Evolutionary conservation across 495 filamentous ascomycete species (phyloP).

Genomic region (Venustampulla echinocandica): DNA sequence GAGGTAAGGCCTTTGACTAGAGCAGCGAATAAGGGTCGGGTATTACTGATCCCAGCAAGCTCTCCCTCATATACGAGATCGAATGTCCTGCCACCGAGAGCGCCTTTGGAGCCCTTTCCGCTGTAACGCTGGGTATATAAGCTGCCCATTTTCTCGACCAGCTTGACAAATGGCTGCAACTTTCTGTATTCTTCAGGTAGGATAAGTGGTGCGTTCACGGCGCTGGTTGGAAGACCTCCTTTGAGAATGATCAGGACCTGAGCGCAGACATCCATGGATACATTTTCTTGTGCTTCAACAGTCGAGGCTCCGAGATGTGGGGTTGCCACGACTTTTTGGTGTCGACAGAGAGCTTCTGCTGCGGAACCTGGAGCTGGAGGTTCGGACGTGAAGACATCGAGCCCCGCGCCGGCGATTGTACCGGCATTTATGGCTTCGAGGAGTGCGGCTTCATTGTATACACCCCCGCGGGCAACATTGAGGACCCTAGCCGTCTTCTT

Average conservation of each 20-base stretch:
- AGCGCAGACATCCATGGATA: conserved; percentile 62
- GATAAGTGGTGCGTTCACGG: conserved; percentile 67
- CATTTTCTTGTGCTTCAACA: conserved; percentile 70
- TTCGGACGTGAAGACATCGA: conserved; percentile 69
- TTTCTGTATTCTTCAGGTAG: conserved; percentile 62
- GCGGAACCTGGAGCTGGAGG: conserved; percentile 46
- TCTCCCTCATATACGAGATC: conserved; percentile 62
- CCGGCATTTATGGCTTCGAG: conserved; percentile 56
- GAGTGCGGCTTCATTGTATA: conserved; percentile 63
- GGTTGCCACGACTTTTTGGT: conserved; percentile 58
- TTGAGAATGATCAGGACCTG: conserved; percentile 60
- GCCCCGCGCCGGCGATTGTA: conserved; percentile 59
- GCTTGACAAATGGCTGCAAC: conserved; percentile 57
- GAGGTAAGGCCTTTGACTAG: conserved; percentile 58
- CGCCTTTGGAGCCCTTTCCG: conserved; percentile 18
- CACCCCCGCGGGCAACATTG: conserved; percentile 67
- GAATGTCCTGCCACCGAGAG: conserved; percentile 47
- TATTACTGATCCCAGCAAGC: conserved; percentile 52
- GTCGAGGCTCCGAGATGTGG: conserved; percentile 67
- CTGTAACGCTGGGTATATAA: conserved; percentile 64
- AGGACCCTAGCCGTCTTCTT: conserved; percentile 55
- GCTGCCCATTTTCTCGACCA: conserved; percentile 61
- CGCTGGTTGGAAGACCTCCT: conserved; percentile 56
- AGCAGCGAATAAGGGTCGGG: conserved; percentile 60
- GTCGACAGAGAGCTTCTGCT: conserved; percentile 46